Conservation (phyloP, 2,329 filamentous ascomycete species). For the Clarireedia paspali region DNA sequence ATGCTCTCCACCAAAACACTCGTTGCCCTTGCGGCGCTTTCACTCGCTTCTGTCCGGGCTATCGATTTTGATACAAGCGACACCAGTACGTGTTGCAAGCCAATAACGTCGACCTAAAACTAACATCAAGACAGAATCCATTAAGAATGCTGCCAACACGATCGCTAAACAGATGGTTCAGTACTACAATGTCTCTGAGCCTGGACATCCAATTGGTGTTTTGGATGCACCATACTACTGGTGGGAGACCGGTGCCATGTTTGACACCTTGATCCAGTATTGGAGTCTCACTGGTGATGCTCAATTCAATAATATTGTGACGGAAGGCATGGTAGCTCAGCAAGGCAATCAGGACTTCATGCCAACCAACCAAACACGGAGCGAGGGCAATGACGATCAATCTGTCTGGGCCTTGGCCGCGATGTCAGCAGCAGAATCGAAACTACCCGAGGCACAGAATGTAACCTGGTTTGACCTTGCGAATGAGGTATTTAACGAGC, state of each 20-base stretch:
- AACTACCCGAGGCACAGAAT: conserved; percentile 51
- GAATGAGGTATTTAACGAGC: conserved; percentile 61
- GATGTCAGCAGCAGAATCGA: conserved; percentile 58
- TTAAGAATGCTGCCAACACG: conserved; percentile 16
- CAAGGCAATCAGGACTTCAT: conserved; percentile 54
- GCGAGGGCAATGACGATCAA: conserved; percentile 64
- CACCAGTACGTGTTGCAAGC: conserved; percentile 6
- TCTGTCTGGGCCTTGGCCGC: conserved; percentile 63
- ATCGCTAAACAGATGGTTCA: conserved; percentile 15
- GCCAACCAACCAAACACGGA: conserved; percentile 50
- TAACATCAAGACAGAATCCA: conserved; percentile 15
- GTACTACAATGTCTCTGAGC: conserved; percentile 18
- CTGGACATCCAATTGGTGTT: conserved; percentile 13
- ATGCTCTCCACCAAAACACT: conserved; percentile 13
- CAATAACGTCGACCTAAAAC: neutral
- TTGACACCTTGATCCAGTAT: conserved; percentile 63
- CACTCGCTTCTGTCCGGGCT: conserved; percentile 8
- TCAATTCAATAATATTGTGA: conserved; percentile 53
- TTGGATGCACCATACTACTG: conserved; percentile 34
- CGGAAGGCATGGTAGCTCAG: conserved; percentile 50
- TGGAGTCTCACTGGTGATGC: conserved; percentile 53
- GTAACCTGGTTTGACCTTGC: conserved; percentile 37
- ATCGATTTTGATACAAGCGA: conserved; percentile 12
- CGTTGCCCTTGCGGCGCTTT: conserved; percentile 15
- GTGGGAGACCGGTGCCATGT: conserved; percentile 66